A percentile compares a stretch with the other conserved stretches of the same genome.
Evolutionary conservation across 495 filamentous ascomycete species (phyloP).

Genomic region (Xylona heveae): DNA sequence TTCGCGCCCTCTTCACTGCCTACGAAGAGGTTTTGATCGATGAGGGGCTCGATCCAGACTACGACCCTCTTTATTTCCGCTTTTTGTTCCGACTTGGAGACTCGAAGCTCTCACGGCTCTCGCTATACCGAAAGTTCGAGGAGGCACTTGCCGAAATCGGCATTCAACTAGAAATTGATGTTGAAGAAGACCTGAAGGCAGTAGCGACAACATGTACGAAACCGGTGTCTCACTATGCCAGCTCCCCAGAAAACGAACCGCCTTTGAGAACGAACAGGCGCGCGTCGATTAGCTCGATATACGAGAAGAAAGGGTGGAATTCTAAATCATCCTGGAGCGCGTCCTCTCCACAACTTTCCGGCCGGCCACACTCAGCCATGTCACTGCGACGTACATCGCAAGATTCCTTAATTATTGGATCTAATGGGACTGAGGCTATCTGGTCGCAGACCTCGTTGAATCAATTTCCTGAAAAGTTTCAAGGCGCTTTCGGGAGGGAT

Average conservation of each 20-base stretch:
- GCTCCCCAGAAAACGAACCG: constrained; percentile 9
- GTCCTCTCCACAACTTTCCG: too few species aligned
- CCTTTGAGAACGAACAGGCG: constrained; percentile 18
- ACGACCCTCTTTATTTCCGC: constrained; percentile 53
- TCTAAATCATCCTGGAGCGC: too few species aligned
- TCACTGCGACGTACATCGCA: constrained; percentile 23
- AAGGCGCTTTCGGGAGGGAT: too few species aligned
- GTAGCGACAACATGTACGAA: constrained; percentile 6
- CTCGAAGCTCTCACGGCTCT: constrained; percentile 11
- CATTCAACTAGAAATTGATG: constrained; percentile 41
- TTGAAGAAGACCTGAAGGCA: constrained; percentile 15
- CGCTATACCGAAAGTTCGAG: constrained; percentile 45
- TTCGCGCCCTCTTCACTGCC: constrained; percentile 57
- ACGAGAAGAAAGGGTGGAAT: constrained; percentile 16
- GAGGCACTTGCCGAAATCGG: constrained; percentile 38
- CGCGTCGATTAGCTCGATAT: constrained; percentile 33
- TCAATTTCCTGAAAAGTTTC: too few species aligned
- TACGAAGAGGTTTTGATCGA: constrained; percentile 52
- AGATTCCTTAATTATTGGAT: too few species aligned
- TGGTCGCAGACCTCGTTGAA: too few species aligned
- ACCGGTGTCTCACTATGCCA: too few species aligned
- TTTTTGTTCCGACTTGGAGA: constrained; percentile 67
- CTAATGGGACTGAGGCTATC: too few species aligned
- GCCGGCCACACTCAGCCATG: constrained; percentile 23
- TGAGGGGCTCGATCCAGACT: constrained; percentile 43